phyloP scores from a whole-genome alignment of 208 protist genomes.

The Leishmania aethiopica region DNA sequence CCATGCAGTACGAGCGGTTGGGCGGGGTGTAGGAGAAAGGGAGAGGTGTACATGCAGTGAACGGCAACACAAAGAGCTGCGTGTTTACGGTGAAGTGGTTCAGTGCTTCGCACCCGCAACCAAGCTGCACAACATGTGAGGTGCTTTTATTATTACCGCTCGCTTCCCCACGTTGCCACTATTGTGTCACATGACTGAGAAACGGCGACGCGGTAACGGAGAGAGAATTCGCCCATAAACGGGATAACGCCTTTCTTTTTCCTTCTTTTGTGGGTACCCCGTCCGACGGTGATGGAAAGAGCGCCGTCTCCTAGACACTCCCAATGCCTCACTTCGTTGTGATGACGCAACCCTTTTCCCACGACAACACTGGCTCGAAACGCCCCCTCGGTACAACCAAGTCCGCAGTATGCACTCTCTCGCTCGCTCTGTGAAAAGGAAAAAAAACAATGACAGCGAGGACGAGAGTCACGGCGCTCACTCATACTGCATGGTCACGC shows the following conservation, averaged over 20 bases:
- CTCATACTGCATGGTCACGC: slow-evolving; percentile 21
- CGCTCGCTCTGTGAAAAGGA: neutral
- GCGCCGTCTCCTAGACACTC: neutral
- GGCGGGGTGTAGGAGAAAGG: neutral
- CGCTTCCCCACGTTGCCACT: neutral
- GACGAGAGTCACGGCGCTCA: neutral
- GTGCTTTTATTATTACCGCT: neutral
- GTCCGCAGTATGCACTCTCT: neutral
- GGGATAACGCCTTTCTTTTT: neutral
- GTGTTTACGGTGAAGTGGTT: neutral
- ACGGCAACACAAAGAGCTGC: neutral
- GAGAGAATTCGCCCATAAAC: neutral
- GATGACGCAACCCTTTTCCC: neutral
- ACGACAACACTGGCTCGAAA: neutral
- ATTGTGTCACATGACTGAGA: neutral
- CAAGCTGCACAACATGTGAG: neutral
- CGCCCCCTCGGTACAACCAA: neutral
- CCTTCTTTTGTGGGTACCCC: neutral
- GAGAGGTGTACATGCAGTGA: neutral
- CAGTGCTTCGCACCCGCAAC: neutral
- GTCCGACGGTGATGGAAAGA: neutral
- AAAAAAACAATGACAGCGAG: neutral
- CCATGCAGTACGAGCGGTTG: neutral
- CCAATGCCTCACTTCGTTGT: neutral
- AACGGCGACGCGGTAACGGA: neutral